Conservation (phyloP, 345 rosid genomes). For the Hevea brasiliensis region DNA sequence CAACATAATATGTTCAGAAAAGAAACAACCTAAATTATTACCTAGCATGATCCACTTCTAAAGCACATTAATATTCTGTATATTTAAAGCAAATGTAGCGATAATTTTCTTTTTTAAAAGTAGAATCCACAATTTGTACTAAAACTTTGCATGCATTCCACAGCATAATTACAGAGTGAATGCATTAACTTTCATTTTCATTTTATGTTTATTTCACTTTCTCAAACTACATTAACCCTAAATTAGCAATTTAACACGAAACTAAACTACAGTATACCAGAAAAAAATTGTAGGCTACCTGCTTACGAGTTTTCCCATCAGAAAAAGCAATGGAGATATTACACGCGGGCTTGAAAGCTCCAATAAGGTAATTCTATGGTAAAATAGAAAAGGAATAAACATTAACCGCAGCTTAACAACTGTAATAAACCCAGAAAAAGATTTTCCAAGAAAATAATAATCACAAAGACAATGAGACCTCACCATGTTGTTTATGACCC, state of each 20-base stretch:
- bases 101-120: not conserved
- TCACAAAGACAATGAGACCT: not conserved
- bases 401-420: not conserved
- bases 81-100: not conserved
- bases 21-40: not conserved
- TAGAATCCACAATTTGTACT: not conserved
- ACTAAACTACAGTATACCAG: no score
- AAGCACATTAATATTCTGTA: not conserved
- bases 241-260: not conserved
- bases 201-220: not conserved
- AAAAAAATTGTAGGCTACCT: slow-evolving; percentile 41
- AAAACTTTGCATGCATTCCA: not conserved
- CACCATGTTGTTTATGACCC: slow-evolving; percentile 3
- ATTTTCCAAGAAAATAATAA: not conserved
- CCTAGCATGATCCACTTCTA: not conserved
- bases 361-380: slow-evolving; percentile 77
- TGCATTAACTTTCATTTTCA: not conserved
- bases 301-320: slow-evolving; percentile 85
- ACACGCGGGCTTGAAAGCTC: slow-evolving; percentile 96
- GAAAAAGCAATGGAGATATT: slow-evolving; percentile 63
- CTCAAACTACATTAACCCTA: not conserved
- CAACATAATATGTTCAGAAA: not conserved
- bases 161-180: not conserved
- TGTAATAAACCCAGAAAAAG: not conserved
- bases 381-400: slow-evolving; percentile 29